phyloP scores from a whole-genome alignment of 2,329 filamentous ascomycete genomes.

The Thielaviopsis populi region DNA sequence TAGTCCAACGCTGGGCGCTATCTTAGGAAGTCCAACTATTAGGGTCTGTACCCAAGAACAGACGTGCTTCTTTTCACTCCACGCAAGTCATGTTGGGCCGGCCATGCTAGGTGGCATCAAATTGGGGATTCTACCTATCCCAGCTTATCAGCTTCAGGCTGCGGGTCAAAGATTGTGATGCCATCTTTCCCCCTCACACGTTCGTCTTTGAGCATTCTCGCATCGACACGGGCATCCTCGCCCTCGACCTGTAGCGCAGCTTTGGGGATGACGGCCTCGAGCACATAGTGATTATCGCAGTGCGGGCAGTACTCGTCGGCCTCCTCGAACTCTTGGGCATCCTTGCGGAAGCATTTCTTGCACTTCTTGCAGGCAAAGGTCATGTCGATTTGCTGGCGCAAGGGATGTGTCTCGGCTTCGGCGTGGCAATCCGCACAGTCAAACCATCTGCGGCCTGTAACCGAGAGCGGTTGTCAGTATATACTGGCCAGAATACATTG shows the following conservation, averaged over 20 bases:
- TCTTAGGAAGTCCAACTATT: neutral
- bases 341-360: slow-evolving; percentile 94
- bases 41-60: neutral
- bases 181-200: slow-evolving; percentile 46
- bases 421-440: slow-evolving; percentile 91
- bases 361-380: slow-evolving; percentile 97
- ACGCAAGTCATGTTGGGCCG: neutral
- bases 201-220: slow-evolving; percentile 86
- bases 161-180: slow-evolving; percentile 60
- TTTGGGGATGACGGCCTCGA: slow-evolving; percentile 76
- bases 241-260: slow-evolving; percentile 75
- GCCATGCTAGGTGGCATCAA: neutral
- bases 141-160: slow-evolving; percentile 57
- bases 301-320: slow-evolving; percentile 97
- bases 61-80: neutral
- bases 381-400: slow-evolving; percentile 74
- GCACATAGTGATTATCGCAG: slow-evolving; percentile 95
- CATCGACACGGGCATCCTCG: slow-evolving; percentile 74
- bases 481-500: neutral
- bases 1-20: neutral
- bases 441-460: slow-evolving; percentile 83
- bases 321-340: slow-evolving; percentile 83
- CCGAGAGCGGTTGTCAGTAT: neutral
- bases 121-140: slow-evolving; percentile 36
- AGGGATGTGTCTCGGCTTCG: slow-evolving; percentile 62